A percentile compares a stretch with the other conserved stretches of the same genome.
Conservation (phyloP, 2,329 filamentous ascomycete species). For the Bipolaris sorokiniana region DNA sequence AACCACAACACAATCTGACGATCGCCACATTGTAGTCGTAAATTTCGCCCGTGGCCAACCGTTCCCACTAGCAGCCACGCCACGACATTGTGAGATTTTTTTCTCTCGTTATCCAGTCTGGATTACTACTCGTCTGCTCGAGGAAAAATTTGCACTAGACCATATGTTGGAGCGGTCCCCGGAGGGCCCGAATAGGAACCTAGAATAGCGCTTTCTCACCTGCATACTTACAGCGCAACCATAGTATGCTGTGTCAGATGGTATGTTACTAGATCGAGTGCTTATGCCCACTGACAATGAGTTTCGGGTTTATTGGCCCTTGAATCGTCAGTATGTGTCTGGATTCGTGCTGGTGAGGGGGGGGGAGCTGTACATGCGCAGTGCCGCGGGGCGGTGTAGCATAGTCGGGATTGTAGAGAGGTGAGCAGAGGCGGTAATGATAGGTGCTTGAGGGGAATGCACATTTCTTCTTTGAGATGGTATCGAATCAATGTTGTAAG, state of each 20-base stretch:
- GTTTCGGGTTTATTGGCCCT: background rate
- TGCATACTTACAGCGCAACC: conserved; percentile 1
- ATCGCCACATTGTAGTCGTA: too few relatives aligned
- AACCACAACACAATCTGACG: too few relatives aligned
- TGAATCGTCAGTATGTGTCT: background rate
- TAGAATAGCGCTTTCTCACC: background rate
- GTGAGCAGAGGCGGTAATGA: background rate
- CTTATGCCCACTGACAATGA: background rate
- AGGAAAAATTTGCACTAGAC: too few relatives aligned
- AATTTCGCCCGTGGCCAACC: too few relatives aligned
- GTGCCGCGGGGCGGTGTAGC: background rate
- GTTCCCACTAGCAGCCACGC: too few relatives aligned
- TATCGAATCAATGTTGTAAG: background rate
- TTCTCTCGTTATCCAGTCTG: background rate
- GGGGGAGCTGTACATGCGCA: background rate
- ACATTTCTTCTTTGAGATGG: too few relatives aligned
- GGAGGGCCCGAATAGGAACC: background rate
- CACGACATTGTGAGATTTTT: background rate
- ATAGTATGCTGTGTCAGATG: conserved; percentile 3
- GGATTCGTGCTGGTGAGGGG: background rate
- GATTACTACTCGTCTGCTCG: too few relatives aligned
- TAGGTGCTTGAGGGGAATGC: too few relatives aligned
- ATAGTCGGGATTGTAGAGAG: conserved; percentile 1
- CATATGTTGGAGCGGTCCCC: background rate
- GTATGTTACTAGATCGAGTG: background rate